Evolutionary conservation across 768 basidiomycete genomes (phyloP).

Genomic region (Tylopilus sp.): DNA sequence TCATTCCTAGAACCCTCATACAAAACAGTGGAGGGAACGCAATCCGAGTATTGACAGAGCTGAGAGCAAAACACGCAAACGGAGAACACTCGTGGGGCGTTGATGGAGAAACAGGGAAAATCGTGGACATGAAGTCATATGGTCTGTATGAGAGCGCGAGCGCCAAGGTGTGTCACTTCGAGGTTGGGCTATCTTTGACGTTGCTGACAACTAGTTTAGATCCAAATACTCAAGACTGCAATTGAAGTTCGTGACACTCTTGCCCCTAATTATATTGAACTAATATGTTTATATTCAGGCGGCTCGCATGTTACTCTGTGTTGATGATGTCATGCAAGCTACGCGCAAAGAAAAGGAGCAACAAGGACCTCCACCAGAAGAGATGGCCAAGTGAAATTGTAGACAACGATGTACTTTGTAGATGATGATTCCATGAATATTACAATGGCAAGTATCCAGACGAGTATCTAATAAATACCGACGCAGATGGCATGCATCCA

Average conservation of each 20-base stretch:
- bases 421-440: slow-evolving; percentile 9
- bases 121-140: slow-evolving; percentile 93
- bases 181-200: no score
- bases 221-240: slow-evolving; percentile 96
- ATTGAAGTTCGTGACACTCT: background rate
- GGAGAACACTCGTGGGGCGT: slow-evolving; percentile 93
- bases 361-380: slow-evolving; percentile 50
- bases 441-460: no score
- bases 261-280: background rate
- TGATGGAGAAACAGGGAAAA: slow-evolving; percentile 92
- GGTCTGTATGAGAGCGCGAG: slow-evolving; percentile 94
- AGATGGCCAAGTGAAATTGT: slow-evolving; percentile 41
- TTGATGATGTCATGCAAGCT: slow-evolving; percentile 94
- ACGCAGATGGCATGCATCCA: background rate
- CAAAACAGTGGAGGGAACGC: slow-evolving; percentile 96
- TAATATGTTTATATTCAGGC: background rate
- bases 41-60: slow-evolving; percentile 89
- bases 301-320: slow-evolving; percentile 56
- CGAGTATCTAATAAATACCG: slow-evolving; percentile 5
- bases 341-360: slow-evolving; percentile 63
- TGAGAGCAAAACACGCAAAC: slow-evolving; percentile 93
- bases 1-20: slow-evolving; percentile 91
- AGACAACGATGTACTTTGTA: background rate
- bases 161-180: slow-evolving; percentile 72
- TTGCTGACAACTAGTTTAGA: slow-evolving; percentile 40